These are phyloP conservation scores for Solanum ossicruentum DNA, from an alignment of 257 asterid genomes.

Conservation along the genomic window DNA sequence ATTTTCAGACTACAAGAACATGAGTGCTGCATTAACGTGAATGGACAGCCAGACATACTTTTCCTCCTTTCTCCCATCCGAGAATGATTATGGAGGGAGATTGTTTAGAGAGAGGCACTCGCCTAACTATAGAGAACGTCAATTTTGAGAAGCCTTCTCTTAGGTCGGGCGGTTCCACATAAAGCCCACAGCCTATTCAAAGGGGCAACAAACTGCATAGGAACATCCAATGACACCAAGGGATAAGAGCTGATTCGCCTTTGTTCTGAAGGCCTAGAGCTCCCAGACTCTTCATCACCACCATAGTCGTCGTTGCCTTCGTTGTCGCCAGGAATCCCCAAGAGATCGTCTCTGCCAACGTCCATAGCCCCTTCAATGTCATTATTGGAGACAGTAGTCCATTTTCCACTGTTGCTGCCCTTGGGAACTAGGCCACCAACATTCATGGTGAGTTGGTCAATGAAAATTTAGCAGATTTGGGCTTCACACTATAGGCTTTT, in stretches of 20 bases:
- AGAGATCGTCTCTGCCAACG: neutral
- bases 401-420: neutral
- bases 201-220: no score
- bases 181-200: no score
- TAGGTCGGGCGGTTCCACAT: no score
- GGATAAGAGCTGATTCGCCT: no score
- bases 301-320: neutral
- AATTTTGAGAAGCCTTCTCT: no score
- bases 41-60: neutral
- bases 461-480: conserved; percentile 26
- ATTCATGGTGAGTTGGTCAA: conserved; percentile 36
- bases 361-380: neutral
- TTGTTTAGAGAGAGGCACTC: no score
- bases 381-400: neutral
- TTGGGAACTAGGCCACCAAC: conserved; percentile 27
- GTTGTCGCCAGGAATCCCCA: neutral
- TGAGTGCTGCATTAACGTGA: neutral
- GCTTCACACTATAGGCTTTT: conserved; percentile 49
- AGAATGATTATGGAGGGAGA: no score
- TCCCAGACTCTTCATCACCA: neutral
- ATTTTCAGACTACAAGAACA: neutral
- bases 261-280: no score
- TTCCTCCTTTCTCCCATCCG: no score
- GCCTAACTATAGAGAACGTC: no score
- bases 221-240: no score